Evolutionary conservation across 1,139 yeast species (phyloP).

Genomic region (Candida labiduridarum): DNA sequence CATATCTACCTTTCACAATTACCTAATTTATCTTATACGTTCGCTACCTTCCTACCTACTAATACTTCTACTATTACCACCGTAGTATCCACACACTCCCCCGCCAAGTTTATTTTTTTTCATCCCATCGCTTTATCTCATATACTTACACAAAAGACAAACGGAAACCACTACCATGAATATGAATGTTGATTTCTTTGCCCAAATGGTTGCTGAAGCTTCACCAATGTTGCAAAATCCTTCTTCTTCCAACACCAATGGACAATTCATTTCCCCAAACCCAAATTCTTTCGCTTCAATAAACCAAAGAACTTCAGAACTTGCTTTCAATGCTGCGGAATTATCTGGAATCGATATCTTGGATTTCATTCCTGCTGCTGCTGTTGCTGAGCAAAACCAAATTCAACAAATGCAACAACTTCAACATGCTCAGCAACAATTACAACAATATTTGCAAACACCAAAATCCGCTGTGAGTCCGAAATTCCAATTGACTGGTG

Average conservation of each 20-base stretch:
- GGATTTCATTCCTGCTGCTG: constrained; percentile 9
- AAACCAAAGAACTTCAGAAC: constrained; percentile 1
- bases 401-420: background rate
- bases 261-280: constrained; percentile 8
- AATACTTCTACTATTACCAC: constrained; percentile 2
- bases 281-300: constrained; percentile 5
- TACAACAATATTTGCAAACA: constrained; percentile 11
- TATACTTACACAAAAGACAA: background rate
- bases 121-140: background rate
- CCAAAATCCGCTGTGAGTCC: constrained; percentile 14
- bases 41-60: constrained; percentile 5
- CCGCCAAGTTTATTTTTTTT: background rate
- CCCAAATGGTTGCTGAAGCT: constrained; percentile 7
- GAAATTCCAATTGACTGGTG: constrained; percentile 8
- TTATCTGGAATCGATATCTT: constrained; percentile 8
- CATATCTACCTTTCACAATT: constrained; percentile 3
- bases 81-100: background rate
- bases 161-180: background rate
- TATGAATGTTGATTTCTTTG: constrained; percentile 8
- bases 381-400: constrained; percentile 2
- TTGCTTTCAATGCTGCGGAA: background rate
- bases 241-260: constrained; percentile 1
- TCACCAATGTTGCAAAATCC: constrained; percentile 9
- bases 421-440: constrained; percentile 1
- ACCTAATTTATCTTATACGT: constrained; percentile 4